Conservation (phyloP, 2,329 filamentous ascomycete species). For the Fusarium sp. region DNA sequence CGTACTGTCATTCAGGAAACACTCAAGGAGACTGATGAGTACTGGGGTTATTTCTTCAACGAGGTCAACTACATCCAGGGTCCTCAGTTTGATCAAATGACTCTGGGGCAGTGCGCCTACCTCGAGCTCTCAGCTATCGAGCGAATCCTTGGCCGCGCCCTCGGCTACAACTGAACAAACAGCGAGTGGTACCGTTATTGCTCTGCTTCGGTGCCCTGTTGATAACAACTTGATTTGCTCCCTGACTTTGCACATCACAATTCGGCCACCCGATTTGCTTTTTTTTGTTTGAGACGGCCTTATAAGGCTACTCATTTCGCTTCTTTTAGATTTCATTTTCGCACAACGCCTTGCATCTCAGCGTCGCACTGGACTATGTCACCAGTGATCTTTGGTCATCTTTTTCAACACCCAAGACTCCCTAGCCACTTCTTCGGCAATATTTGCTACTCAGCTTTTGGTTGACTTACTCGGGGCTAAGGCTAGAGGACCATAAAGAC, state of each 20-base stretch:
- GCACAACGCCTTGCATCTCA: neutral
- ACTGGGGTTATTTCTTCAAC: conserved; percentile 64
- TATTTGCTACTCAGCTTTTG: conserved; percentile 21
- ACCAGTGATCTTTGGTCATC: neutral
- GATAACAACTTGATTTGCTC: neutral
- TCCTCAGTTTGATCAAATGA: conserved; percentile 56
- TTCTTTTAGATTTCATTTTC: conserved; percentile 11
- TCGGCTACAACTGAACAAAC: conserved; percentile 31
- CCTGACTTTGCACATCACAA: neutral
- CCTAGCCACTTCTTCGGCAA: conserved; percentile 3
- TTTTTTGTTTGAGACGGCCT: neutral
- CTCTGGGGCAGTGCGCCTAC: conserved; percentile 56
- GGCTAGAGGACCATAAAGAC: conserved; percentile 18
- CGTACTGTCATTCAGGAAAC: conserved; percentile 50
- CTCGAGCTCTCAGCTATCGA: conserved; percentile 62
- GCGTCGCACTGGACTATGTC: neutral
- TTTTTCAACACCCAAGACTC: conserved; percentile 8
- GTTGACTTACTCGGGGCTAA: conserved; percentile 25
- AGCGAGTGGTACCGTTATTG: neutral
- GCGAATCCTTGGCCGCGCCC: conserved; percentile 56
- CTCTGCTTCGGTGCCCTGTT: neutral
- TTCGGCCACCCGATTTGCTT: neutral
- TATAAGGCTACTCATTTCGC: neutral
- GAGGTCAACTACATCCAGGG: conserved; percentile 56
- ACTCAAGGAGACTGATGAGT: conserved; percentile 49